Evolutionary conservation across 257 asterid genomes (phyloP).

Genomic region (Gentiana macrophylla): DNA sequence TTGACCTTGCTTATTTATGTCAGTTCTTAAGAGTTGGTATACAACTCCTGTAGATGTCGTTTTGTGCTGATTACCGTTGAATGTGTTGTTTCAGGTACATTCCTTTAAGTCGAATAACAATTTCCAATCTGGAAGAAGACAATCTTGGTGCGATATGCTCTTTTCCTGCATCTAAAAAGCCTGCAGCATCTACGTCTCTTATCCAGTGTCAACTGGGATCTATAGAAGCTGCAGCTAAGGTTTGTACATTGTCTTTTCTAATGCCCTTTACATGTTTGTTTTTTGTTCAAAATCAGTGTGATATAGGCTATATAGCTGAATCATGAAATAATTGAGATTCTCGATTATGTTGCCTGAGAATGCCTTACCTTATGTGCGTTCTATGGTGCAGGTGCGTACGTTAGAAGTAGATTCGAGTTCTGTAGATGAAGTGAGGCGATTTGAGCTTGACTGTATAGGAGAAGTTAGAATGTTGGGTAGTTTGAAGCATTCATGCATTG

Average conservation of each 20-base stretch:
- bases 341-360: background rate
- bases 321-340: too few relatives aligned
- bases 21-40: background rate
- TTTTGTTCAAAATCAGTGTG: background rate
- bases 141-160: constrained; percentile 33
- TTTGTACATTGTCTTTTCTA: constrained; percentile 9
- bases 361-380: background rate
- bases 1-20: background rate
- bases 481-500: constrained; percentile 78
- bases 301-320: background rate
- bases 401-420: constrained; percentile 50
- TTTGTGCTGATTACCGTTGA: background rate
- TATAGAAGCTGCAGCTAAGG: constrained; percentile 68
- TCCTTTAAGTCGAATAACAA: constrained; percentile 63
- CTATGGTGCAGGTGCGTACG: constrained; percentile 61
- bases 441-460: constrained; percentile 71
- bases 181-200: constrained; percentile 48
- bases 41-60: background rate
- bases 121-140: constrained; percentile 21
- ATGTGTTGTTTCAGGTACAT: constrained; percentile 47
- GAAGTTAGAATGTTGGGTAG: constrained; percentile 76
- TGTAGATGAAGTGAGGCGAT: constrained; percentile 54
- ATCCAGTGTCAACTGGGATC: constrained; percentile 67
- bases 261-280: background rate
- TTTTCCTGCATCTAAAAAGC: constrained; percentile 63